Evolutionary conservation across 352 stramenopile species (phyloP).

Genomic region (Pythium sukuiense): DNA sequence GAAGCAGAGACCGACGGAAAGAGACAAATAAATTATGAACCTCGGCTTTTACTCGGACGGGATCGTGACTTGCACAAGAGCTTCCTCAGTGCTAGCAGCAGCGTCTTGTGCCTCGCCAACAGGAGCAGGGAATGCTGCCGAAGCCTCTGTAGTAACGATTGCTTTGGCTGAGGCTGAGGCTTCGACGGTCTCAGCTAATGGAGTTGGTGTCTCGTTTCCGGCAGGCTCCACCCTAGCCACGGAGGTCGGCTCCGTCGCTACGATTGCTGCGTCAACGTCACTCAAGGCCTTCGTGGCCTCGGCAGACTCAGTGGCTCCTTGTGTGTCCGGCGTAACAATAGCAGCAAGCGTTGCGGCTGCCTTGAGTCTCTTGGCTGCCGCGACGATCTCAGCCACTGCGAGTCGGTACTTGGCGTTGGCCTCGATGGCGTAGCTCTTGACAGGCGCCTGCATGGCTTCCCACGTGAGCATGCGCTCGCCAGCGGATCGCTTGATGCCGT

Average conservation of each 20-base stretch:
- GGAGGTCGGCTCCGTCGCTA: slow-evolving; percentile 12
- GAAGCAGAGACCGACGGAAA: neutral
- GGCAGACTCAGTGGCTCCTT: slow-evolving; percentile 4
- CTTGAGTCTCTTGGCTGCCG: slow-evolving; percentile 32
- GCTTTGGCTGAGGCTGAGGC: neutral
- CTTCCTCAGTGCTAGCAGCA: neutral
- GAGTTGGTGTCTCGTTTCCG: neutral
- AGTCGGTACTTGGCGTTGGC: slow-evolving; percentile 65
- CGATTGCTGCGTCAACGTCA: slow-evolving; percentile 12
- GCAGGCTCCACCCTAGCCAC: neutral
- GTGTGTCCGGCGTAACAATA: slow-evolving; percentile 3
- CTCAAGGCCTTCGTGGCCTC: neutral
- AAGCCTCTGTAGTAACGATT: neutral
- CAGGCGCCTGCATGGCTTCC: slow-evolving; percentile 64
- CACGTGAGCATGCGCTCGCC: slow-evolving; percentile 69
- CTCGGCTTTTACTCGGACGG: neutral
- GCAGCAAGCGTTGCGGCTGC: neutral
- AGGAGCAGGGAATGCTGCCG: neutral
- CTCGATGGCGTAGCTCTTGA: slow-evolving; percentile 77
- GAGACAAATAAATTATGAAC: neutral
- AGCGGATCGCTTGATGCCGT: slow-evolving; percentile 37
- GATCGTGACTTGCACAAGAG: neutral
- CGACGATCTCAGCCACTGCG: slow-evolving; percentile 46
- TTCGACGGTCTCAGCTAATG: neutral
- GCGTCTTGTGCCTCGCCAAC: neutral